Base-by-base conservation (phyloP, 176 grass and related monocot genomes). In the Chloris gayana region DNA sequence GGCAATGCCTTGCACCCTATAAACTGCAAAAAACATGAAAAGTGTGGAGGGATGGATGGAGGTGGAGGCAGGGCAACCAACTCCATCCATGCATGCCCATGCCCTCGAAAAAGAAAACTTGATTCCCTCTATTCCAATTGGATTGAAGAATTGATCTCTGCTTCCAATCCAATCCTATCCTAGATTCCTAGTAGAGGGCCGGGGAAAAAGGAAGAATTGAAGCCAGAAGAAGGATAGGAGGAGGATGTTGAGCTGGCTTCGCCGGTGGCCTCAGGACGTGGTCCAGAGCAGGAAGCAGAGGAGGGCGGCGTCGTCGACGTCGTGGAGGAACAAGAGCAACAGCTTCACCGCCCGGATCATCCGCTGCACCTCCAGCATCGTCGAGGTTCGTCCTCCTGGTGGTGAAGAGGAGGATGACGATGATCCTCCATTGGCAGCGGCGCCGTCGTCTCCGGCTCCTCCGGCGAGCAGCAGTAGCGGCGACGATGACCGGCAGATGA, bases 281-380 rank as follows among this genome's bases (percentile, higher is more conserved):
- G 14, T 30, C 8, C 54, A 61, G 3, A 25, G 72, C 33, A 57
- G 34, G 6, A n/a, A 6, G 49, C 21, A 7, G 15, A 22, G 31
- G 41, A 22, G 49, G 22, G 6, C 73, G 54, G 41, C 73, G 13
- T 75, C 73, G 33, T 75, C 73, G 32, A 75, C 73, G 22, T 75
- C 73, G 12, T 75, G 54, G 73, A 60, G 73, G 54, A 75, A 42
- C 73, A 75, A 57, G 72, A 74, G 53, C 72, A 39, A 18, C 51
- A 75, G 73, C 73, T 75, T 75, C 73, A 75, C 73, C 14, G 73
- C 73, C 24, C 34, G 54, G 13, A 60, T 75, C 73, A 75, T 75
- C 73, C 73, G 54, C 0, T 75, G 73, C 24, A 34, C 73, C 13
- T 75, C 73, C 73, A 41, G 33, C 7, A 22, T 59, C 33, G 72